These are phyloP conservation scores for Pleurotus cornucopiae DNA, from an alignment of 768 basidiomycete species.

Conservation along the genomic window DNA sequence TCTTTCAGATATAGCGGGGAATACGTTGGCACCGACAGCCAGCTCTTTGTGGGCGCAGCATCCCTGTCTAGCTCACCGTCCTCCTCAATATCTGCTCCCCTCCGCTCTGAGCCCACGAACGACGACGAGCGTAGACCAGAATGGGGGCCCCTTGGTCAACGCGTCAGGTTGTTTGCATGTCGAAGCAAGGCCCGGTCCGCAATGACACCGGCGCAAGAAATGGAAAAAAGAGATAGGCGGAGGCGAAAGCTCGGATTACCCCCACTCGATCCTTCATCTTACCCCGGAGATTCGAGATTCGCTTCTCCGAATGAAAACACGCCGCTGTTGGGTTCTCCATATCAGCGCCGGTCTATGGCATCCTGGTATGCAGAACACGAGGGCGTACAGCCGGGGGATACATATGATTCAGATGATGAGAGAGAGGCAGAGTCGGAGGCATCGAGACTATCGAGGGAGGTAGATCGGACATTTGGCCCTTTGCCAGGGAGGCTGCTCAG, in stretches of 20 bases:
- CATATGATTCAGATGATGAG: conserved; percentile 18
- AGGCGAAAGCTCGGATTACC: conserved; percentile 5
- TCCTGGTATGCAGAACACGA: conserved; percentile 15
- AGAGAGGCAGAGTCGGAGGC: conserved; percentile 23
- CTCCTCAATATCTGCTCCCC: conserved; percentile 79
- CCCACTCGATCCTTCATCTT: conserved; percentile 7
- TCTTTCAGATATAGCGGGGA: conserved; percentile 12
- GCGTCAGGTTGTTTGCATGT: conserved; percentile 38
- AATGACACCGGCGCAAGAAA: conserved; percentile 9
- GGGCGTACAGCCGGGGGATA: conserved; percentile 1
- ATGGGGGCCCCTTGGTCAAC: conserved; percentile 61
- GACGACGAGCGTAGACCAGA: conserved; percentile 36
- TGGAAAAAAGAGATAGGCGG: conserved; percentile 15
- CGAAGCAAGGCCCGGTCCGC: conserved; percentile 13
- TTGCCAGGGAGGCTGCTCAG: conserved; percentile 73
- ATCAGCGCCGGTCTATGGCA: conserved; percentile 13
- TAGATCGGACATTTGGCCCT: conserved; percentile 55
- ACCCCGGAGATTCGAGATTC: background rate
- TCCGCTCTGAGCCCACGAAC: conserved; percentile 54
- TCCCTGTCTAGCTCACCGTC: conserved; percentile 63
- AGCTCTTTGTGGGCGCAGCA: conserved; percentile 28
- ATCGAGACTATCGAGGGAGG: conserved; percentile 36
- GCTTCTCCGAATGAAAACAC: conserved; percentile 31
- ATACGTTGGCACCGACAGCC: conserved; percentile 16
- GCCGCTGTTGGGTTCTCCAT: conserved; percentile 22